phyloP scores from a whole-genome alignment of 2,329 filamentous ascomycete genomes.

The Fusarium veterinarium region DNA sequence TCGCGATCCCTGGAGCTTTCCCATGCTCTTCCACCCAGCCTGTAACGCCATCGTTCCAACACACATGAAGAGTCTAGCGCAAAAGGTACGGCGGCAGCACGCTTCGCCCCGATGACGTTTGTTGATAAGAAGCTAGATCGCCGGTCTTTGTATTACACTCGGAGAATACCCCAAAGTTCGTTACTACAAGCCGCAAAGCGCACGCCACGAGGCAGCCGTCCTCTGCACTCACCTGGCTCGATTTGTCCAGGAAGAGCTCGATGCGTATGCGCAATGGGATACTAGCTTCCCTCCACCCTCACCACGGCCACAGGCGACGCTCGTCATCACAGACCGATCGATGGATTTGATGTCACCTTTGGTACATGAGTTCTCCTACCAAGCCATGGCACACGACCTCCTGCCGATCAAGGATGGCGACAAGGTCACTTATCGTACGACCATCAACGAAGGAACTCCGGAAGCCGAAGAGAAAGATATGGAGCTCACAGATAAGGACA shows the following conservation, averaged over 20 bases:
- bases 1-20: slow-evolving; percentile 95
- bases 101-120: not conserved
- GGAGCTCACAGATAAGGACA: slow-evolving; percentile 90
- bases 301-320: slow-evolving; percentile 80
- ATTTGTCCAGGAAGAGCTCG: slow-evolving; percentile 91
- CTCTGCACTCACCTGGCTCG: slow-evolving; percentile 88
- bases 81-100: slow-evolving; percentile 72
- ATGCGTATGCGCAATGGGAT: slow-evolving; percentile 87
- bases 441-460: slow-evolving; percentile 77
- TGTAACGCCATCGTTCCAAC: slow-evolving; percentile 86
- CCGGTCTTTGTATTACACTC: slow-evolving; percentile 84
- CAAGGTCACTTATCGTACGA: slow-evolving; percentile 86
- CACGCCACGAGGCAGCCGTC: slow-evolving; percentile 87
- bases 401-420: slow-evolving; percentile 89
- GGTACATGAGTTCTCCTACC: slow-evolving; percentile 96
- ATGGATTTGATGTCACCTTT: slow-evolving; percentile 93
- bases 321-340: slow-evolving; percentile 89
- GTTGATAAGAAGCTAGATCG: slow-evolving; percentile 47
- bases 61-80: slow-evolving; percentile 86
- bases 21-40: slow-evolving; percentile 87
- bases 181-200: slow-evolving; percentile 82
- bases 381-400: slow-evolving; percentile 97
- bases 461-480: slow-evolving; percentile 87
- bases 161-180: slow-evolving; percentile 94
- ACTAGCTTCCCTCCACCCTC: slow-evolving; percentile 85